Conservation (phyloP, 805 yeast genomes). For the Cyberlindnera veronae region DNA sequence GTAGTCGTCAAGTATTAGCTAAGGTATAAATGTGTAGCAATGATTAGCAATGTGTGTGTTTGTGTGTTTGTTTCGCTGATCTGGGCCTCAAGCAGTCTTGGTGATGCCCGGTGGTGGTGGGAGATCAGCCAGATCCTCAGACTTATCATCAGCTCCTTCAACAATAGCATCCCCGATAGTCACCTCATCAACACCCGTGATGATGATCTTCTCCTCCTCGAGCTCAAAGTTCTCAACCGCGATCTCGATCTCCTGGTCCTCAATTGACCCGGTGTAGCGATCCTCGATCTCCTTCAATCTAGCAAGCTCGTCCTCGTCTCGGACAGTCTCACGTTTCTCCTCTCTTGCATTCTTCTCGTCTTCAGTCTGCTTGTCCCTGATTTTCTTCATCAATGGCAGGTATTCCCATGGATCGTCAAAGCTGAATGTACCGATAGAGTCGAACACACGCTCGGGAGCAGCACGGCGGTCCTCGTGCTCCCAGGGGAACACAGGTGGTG, state of each 20-base stretch:
- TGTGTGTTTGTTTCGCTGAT: background rate
- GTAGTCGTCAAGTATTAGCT: too few relatives aligned
- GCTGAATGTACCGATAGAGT: constrained; percentile 5
- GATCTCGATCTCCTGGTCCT: background rate
- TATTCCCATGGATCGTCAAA: constrained; percentile 21
- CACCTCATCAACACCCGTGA: background rate
- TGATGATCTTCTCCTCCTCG: background rate
- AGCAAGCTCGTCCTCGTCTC: constrained; percentile 14
- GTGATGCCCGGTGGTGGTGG: background rate
- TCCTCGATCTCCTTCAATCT: constrained; percentile 24
- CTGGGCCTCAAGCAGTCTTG: background rate
- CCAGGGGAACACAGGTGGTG: constrained; percentile 32
- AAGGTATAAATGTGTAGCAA: too few relatives aligned
- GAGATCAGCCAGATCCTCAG: background rate
- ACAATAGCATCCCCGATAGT: background rate
- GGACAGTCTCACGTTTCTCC: constrained; percentile 23
- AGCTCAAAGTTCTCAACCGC: constrained; percentile 1
- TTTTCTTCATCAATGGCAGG: constrained; percentile 22
- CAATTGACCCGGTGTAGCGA: constrained; percentile 14
- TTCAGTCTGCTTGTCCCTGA: constrained; percentile 14
- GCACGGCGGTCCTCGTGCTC: constrained; percentile 20
- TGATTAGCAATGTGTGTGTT: background rate
- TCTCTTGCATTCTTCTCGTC: constrained; percentile 10
- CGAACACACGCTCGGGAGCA: constrained; percentile 24
- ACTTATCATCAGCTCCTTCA: background rate